Conservation (phyloP, 371 early-diverging fungal species). For the Mortierella sp. region DNA sequence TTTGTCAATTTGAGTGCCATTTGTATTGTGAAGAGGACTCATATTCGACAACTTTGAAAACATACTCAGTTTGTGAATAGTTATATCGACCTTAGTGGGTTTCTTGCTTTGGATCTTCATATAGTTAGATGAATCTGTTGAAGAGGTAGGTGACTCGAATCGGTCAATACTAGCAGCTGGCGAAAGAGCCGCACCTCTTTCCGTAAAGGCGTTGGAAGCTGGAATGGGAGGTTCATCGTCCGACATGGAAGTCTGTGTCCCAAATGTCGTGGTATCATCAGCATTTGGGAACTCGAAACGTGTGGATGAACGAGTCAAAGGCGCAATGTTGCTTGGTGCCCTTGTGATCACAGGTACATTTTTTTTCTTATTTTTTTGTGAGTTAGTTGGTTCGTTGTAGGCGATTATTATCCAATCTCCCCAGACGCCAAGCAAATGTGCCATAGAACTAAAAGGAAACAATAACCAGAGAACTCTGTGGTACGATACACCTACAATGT, state of each 20-base stretch:
- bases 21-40: neutral
- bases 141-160: neutral
- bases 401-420: no score
- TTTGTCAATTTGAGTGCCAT: neutral
- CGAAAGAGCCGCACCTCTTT: neutral
- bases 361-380: no score
- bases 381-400: neutral
- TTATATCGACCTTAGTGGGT: conserved; percentile 12
- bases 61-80: neutral
- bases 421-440: neutral
- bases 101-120: neutral
- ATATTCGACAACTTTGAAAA: neutral
- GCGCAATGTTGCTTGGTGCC: neutral
- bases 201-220: conserved; percentile 1
- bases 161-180: neutral
- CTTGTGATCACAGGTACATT: neutral
- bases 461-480: no score
- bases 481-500: no score
- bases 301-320: neutral
- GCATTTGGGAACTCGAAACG: conserved; percentile 1
- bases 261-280: neutral
- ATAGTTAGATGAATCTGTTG: neutral
- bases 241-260: conserved; percentile 15
- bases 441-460: no score
- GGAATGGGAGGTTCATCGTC: conserved; percentile 16